Base-by-base conservation (phyloP, 1,284 basidiomycete species). In the Tremellales sp. region DNA sequence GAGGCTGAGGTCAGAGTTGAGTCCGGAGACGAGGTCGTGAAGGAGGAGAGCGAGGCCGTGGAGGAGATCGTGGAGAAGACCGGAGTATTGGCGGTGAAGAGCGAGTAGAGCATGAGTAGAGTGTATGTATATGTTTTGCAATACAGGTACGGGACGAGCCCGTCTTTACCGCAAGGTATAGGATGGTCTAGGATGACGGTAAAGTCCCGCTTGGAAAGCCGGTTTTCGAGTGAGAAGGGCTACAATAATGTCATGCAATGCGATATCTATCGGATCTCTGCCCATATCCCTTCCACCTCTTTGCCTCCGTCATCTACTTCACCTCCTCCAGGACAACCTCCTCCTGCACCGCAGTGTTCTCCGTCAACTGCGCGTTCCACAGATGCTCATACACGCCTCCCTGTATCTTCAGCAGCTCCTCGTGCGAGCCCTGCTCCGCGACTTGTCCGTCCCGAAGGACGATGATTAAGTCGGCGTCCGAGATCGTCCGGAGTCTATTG, bases 361-460 rank as follows among this genome's bases (percentile, higher is more conserved):
- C 70, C 7, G 69, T 66, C 47, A 75, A 62, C 67, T 95, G 91
- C 58, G 88, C 83, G 40, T 82, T 74, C 92, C 92, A 97, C 81
- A 95, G 86, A 51, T 81, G 78, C 54, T 81, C 74, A 71, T 95
- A 97, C 38, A 93, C 72, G 0, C 90, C 89, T 16, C 66, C 63
- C 3, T 79, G 79, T 10, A 72, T 71, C 33, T 75, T 78, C 65
- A 95, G 74, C 14, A 95, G 75, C 66, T 89, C 82, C 31, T 89
- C 85, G 66, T 95, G 92, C 0, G 86, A 89, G n/a, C 92, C 92
- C 68, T 93, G 82, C 66, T 97, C 92, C 13, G 84, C 83, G 2
- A 95, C 87, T 46, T 79, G 72, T 0, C 92, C 92, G 18, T 91
- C 86, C 63, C 81, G 83, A 36, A 95, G 78, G 9, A 95, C 91